Conservation (phyloP, 495 filamentous ascomycete species). For the Neurospora tetrasperma region DNA sequence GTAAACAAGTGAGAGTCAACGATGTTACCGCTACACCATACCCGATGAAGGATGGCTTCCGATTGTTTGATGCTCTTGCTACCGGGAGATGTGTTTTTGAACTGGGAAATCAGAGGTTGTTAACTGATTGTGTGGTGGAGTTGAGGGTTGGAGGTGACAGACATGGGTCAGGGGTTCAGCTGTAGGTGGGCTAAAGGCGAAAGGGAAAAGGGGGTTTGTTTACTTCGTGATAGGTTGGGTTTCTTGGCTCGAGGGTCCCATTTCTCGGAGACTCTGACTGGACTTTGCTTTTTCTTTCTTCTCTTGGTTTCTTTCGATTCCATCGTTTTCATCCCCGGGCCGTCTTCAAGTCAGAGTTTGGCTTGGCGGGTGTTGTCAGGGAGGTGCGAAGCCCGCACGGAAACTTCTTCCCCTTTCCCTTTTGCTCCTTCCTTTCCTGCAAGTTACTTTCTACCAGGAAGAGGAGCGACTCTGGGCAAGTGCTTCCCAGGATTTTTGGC, state of each 20-base stretch:
- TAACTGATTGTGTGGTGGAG: background rate
- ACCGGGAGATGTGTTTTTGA: background rate
- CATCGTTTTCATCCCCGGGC: too few relatives aligned
- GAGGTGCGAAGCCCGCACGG: background rate
- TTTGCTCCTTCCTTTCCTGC: background rate
- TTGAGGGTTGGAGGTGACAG: background rate
- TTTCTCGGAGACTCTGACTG: too few relatives aligned
- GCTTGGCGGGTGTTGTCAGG: background rate
- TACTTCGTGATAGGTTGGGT: background rate
- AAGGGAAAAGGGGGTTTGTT: background rate
- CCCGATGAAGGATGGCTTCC: background rate
- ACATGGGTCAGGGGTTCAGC: background rate
- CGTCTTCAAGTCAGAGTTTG: too few relatives aligned
- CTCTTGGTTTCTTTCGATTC: too few relatives aligned
- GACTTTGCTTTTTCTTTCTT: too few relatives aligned
- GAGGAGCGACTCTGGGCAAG: background rate
- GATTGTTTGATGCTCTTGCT: background rate
- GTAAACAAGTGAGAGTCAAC: background rate
- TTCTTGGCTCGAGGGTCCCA: too few relatives aligned
- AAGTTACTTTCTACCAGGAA: background rate
- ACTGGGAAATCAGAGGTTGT: background rate
- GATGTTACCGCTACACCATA: constrained; percentile 1
- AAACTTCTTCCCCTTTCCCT: background rate
- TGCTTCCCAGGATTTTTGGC: background rate
- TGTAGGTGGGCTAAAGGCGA: background rate